Evolutionary conservation across 1,284 basidiomycete genomes (phyloP).

Genomic region (Pseudozyma flocculosa): DNA sequence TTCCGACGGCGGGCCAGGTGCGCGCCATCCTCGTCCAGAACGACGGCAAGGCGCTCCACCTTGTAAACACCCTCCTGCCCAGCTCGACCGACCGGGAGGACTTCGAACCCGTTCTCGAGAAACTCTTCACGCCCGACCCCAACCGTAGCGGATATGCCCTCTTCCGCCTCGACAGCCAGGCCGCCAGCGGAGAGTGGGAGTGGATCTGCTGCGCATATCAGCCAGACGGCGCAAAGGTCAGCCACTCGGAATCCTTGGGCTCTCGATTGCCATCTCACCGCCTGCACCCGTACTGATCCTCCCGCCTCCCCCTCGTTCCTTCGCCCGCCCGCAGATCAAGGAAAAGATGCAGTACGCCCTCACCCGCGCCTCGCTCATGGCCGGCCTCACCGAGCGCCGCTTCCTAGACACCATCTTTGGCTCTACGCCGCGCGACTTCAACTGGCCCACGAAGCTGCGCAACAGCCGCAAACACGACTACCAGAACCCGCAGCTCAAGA

Average conservation of each 20-base stretch:
- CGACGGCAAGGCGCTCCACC: conserved; percentile 24
- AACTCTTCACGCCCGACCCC: conserved; percentile 39
- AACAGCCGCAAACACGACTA: conserved; percentile 52
- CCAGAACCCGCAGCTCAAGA: conserved; percentile 50
- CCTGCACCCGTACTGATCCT: background rate
- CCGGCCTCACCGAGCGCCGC: conserved; percentile 37
- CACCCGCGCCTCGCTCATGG: conserved; percentile 41
- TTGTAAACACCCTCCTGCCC: conserved; percentile 20
- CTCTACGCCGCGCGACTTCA: conserved; percentile 35
- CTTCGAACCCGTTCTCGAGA: conserved; percentile 26
- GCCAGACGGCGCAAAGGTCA: conserved; percentile 43
- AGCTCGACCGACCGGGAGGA: conserved; percentile 34
- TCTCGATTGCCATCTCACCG: too few species aligned
- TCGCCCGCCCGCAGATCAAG: conserved; percentile 13
- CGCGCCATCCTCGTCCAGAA: conserved; percentile 45
- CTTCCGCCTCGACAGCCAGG: conserved; percentile 43
- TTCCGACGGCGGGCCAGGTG: conserved; percentile 1
- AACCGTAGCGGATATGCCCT: conserved; percentile 45
- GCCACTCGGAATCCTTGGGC: background rate
- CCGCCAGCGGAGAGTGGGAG: conserved; percentile 46
- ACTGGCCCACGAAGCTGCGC: conserved; percentile 43
- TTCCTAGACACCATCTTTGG: conserved; percentile 52
- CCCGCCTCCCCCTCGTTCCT: background rate
- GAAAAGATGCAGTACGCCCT: conserved; percentile 52
- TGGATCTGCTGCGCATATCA: conserved; percentile 50